These are phyloP conservation scores for Chlorella sp. DNA, from an alignment of 139 green algal genomes.

Conservation along the genomic window DNA sequence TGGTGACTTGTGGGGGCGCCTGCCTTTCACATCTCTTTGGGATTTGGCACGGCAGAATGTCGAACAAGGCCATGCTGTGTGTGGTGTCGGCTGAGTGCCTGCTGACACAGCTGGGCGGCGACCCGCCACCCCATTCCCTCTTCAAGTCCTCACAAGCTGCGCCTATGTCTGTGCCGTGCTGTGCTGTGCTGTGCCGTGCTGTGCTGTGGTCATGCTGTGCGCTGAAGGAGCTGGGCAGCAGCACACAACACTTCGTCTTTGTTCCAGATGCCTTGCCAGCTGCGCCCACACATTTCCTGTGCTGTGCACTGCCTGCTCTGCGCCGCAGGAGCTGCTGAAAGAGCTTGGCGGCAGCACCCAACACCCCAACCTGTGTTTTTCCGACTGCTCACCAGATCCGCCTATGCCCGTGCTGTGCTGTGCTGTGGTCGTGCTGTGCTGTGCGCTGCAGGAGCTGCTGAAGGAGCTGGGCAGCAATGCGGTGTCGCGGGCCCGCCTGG, in stretches of 20 bases:
- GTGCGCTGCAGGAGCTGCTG: constrained; percentile 17
- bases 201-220: neutral
- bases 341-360: no score
- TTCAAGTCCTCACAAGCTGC: neutral
- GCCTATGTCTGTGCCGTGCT: neutral
- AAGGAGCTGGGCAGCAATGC: constrained; percentile 3
- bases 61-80: neutral
- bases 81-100: neutral
- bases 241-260: no score
- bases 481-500: neutral
- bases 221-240: constrained; percentile 12
- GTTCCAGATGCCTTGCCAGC: no score
- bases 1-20: constrained; percentile 14
- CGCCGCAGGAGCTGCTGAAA: no score
- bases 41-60: no score
- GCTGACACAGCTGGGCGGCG: neutral
- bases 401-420: neutral
- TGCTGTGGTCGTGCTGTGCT: no score
- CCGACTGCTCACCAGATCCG: neutral
- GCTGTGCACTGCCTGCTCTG: no score
- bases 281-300: no score
- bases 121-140: neutral
- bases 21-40: no score
- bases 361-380: no score
- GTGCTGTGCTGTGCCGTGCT: no score